These are phyloP conservation scores for Psilocybe azurescens DNA, from an alignment of 768 basidiomycete genomes.

Conservation along the genomic window DNA sequence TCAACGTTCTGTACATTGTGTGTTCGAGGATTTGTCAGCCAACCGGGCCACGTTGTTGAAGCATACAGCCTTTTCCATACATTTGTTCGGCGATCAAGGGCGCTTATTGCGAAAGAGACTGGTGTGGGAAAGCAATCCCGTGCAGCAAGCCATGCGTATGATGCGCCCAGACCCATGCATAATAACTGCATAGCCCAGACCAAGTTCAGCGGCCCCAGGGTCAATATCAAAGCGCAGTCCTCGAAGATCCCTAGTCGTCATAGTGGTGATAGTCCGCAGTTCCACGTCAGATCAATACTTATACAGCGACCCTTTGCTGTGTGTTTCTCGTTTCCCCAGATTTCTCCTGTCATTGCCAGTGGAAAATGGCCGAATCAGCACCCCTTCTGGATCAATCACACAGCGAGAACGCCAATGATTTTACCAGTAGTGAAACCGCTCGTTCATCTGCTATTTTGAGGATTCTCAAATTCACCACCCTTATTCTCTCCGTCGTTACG, in stretches of 20 bases:
- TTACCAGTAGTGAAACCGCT: neutral
- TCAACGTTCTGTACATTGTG: too few relatives aligned
- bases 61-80: too few relatives aligned
- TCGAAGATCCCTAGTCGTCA: neutral
- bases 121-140: too few relatives aligned
- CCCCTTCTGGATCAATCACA: neutral
- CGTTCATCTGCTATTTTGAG: neutral
- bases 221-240: neutral
- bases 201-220: neutral
- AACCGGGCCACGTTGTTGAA: too few relatives aligned
- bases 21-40: too few relatives aligned
- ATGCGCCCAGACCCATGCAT: too few relatives aligned
- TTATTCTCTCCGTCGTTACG: neutral
- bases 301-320: neutral
- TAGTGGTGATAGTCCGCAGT: neutral
- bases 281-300: neutral
- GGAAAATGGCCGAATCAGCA: conserved; percentile 20
- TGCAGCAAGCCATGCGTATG: too few relatives aligned
- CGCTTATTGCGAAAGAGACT: too few relatives aligned
- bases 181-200: too few relatives aligned
- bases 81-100: too few relatives aligned
- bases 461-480: neutral
- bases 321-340: neutral
- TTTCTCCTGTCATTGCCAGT: neutral
- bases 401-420: neutral